Evolutionary conservation across 2,329 filamentous ascomycete genomes (phyloP), one percentile per base, ranked within the genome.

Genomic region (Lasiodiplodia hormozganensis): DNA sequence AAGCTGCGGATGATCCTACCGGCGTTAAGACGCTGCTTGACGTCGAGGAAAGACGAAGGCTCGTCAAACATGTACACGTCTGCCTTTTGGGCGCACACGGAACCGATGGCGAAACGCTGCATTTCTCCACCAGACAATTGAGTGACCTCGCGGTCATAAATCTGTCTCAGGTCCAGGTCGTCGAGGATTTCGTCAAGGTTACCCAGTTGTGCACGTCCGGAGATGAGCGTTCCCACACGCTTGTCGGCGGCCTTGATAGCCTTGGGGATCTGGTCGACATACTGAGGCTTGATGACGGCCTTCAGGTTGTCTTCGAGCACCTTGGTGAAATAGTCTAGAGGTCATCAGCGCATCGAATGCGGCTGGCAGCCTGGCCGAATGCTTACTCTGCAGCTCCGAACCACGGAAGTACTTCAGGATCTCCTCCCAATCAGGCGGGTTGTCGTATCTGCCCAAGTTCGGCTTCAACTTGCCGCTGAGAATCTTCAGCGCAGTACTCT

Each of bases 401-500:
- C 96, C 96, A 83, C 96, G 91, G 87, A 97, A 99, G 82, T 99
- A 92, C 85, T 96, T 97, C 83, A 99, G 88, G 70, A 99, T 96
- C 83, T 98, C 96, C 84, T 98, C 94, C 96, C 96, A 99, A 81
- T 99, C 96, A 16, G 96, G 96, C 10, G 96, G 95, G 82, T 98
- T 96, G 74, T 98, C 94, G 80, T 92, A 97, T 78, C 92, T 88
- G 73, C 96, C 96, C 82, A 99, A 82, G 82, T 99, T 99, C 70
- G 96, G 96, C 89, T 99, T 99, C 77, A 99, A 87, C 85, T 98
- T 99, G 79, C 96, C 96, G 77, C 93, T 97, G 76, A 99, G 89
- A 80, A 99, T 97, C 87, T 99, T 99, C 81, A 99, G 85, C 10
- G 96, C 96, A n/a, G 96, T 99, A 85, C 94, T 97, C 89, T 99